Conservation (phyloP, 2,329 filamentous ascomycete genomes). For the Monilinia vaccinii-corymbosi region DNA sequence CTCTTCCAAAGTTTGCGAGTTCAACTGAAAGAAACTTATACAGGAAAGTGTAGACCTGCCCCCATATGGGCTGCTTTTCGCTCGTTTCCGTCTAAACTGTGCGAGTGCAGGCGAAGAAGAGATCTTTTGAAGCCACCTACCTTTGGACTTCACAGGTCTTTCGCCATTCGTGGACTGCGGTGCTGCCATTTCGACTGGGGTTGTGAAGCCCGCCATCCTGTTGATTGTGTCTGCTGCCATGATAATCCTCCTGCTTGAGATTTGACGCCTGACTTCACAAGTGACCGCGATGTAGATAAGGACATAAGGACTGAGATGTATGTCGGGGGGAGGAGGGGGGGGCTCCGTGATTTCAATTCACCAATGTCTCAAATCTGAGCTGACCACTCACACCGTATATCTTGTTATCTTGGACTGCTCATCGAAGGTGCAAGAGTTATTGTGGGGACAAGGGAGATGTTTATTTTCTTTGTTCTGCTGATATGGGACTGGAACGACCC, state of each 20-base stretch:
- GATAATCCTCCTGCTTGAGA: background rate
- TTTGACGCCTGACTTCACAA: background rate
- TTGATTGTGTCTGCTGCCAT: background rate
- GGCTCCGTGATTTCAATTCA: background rate
- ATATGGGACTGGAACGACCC: background rate
- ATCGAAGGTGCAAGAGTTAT: background rate
- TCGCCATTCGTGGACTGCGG: background rate
- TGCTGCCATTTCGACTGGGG: background rate
- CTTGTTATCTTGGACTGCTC: background rate
- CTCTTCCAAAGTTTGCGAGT: slow-evolving; percentile 22
- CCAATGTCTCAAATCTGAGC: background rate
- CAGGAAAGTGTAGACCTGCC: slow-evolving; percentile 25
- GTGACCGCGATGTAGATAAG: background rate
- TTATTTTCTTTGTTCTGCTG: background rate
- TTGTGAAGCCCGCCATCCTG: background rate
- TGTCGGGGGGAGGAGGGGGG: background rate
- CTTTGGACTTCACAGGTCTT: slow-evolving; percentile 24
- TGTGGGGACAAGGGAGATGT: background rate
- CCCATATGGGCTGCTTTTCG: slow-evolving; percentile 27
- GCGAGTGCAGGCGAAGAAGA: slow-evolving; percentile 30
- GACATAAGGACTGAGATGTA: too few relatives aligned
- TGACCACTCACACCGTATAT: background rate
- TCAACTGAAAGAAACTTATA: slow-evolving; percentile 23
- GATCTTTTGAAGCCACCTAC: slow-evolving; percentile 28
- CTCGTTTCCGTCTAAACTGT: slow-evolving; percentile 24